A percentile compares a stretch with the other conserved stretches of the same genome.
Evolutionary conservation across 495 filamentous ascomycete species (phyloP).

Genomic region (Neurospora intermedia): DNA sequence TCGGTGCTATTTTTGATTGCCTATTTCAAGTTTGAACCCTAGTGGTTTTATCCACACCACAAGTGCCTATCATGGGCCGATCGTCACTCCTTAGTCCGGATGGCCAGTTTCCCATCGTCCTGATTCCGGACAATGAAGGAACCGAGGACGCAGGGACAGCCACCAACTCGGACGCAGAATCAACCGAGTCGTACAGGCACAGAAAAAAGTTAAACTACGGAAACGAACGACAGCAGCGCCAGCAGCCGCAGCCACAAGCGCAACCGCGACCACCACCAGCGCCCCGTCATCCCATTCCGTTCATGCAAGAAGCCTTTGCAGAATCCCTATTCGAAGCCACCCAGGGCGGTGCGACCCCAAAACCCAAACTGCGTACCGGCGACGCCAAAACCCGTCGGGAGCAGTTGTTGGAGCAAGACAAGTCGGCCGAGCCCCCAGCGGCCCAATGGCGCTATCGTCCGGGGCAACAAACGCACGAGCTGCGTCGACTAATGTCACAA

Average conservation of each 20-base stretch:
- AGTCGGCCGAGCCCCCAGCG: constrained; percentile 49
- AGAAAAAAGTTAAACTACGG: background rate
- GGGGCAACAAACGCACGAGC: constrained; percentile 60
- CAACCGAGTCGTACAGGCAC: constrained; percentile 6
- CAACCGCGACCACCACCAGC: constrained; percentile 13
- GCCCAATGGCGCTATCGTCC: constrained; percentile 63
- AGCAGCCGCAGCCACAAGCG: background rate
- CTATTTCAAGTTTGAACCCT: background rate
- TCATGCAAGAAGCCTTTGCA: constrained; percentile 85
- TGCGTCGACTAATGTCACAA: constrained; percentile 85
- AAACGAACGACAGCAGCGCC: background rate
- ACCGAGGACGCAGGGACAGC: background rate
- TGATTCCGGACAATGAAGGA: constrained; percentile 10
- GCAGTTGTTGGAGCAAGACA: constrained; percentile 53
- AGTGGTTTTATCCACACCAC: background rate
- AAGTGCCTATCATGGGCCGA: background rate
- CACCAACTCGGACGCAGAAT: constrained; percentile 4
- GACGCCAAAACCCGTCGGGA: constrained; percentile 57
- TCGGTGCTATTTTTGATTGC: background rate
- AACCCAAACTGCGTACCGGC: constrained; percentile 44
- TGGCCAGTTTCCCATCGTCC: constrained; percentile 15
- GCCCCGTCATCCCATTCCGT: constrained; percentile 52
- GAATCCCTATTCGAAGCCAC: constrained; percentile 78
- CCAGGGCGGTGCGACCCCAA: constrained; percentile 27
- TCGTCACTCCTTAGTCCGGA: constrained; percentile 4